These are phyloP conservation scores for Xenosphaeropsis pyriputrescens DNA, from an alignment of 2,329 filamentous ascomycete genomes.

Conservation along the genomic window DNA sequence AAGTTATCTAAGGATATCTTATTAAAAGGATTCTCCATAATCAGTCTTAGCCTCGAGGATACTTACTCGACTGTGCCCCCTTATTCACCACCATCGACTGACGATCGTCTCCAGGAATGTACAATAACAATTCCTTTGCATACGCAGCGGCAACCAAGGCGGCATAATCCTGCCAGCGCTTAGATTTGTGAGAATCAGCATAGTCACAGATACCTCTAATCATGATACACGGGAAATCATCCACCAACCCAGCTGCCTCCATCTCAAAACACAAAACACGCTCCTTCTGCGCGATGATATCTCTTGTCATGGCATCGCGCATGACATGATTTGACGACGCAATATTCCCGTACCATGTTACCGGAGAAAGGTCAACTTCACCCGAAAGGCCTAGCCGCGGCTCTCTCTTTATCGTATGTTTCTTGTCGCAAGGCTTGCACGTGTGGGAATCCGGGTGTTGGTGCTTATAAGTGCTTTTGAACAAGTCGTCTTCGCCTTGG, in stretches of 20 bases:
- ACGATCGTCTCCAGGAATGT: not conserved
- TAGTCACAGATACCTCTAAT: slow-evolving; percentile 8
- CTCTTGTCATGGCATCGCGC: slow-evolving; percentile 1
- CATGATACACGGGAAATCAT: slow-evolving; percentile 5
- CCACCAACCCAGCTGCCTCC: slow-evolving; percentile 5
- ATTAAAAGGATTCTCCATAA: too few relatives aligned
- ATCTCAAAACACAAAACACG: slow-evolving; percentile 6
- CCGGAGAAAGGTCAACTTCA: slow-evolving; percentile 1
- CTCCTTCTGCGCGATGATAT: too few relatives aligned
- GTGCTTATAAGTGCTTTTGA: slow-evolving; percentile 11
- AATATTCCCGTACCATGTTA: slow-evolving; percentile 12
- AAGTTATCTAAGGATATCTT: not conserved
- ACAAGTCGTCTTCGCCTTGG: slow-evolving; percentile 9
- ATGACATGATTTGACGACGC: slow-evolving; percentile 17
- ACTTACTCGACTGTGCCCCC: too few relatives aligned
- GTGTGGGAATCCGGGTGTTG: not conserved
- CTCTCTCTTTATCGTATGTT: not conserved
- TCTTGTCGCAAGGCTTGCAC: not conserved
- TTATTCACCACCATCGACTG: too few relatives aligned
- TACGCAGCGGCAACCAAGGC: slow-evolving; percentile 5
- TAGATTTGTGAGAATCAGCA: slow-evolving; percentile 5
- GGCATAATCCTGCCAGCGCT: slow-evolving; percentile 6
- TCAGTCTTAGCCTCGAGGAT: too few relatives aligned
- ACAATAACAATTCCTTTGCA: slow-evolving; percentile 1
- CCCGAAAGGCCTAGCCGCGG: not conserved